A percentile compares a stretch with the other conserved stretches of the same genome.
Conservation (phyloP, 2,329 filamentous ascomycete species). For the Xylaria sp. region DNA sequence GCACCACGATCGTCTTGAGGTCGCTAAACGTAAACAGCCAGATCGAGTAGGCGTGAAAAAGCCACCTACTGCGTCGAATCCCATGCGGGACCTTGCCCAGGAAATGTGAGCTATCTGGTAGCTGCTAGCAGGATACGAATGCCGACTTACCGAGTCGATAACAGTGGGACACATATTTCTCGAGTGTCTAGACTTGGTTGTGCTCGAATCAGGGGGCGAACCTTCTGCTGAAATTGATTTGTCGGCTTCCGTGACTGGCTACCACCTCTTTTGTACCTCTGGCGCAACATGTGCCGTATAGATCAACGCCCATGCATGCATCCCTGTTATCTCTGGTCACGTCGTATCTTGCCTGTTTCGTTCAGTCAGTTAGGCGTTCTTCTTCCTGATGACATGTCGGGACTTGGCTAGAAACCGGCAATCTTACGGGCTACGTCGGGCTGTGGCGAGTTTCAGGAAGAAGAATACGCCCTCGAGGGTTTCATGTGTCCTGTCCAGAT, state of each 20-base stretch:
- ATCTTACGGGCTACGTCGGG: neutral
- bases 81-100: neutral
- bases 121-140: neutral
- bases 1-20: slow-evolving; percentile 16
- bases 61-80: neutral
- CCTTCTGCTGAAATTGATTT: neutral
- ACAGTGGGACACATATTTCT: neutral
- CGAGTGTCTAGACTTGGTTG: neutral
- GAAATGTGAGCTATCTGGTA: neutral
- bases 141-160: neutral
- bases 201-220: neutral
- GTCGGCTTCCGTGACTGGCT: neutral
- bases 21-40: slow-evolving; percentile 19
- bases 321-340: neutral
- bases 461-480: neutral
- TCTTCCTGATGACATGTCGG: neutral
- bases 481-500: neutral
- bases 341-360: neutral
- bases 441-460: neutral
- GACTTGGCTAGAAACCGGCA: neutral
- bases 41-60: neutral
- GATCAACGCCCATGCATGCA: neutral
- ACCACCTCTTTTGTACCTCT: neutral
- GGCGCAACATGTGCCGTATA: neutral
- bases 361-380: neutral